phyloP scores from a whole-genome alignment of 2,329 filamentous ascomycete genomes.

The Neonectria neomacrospora region DNA sequence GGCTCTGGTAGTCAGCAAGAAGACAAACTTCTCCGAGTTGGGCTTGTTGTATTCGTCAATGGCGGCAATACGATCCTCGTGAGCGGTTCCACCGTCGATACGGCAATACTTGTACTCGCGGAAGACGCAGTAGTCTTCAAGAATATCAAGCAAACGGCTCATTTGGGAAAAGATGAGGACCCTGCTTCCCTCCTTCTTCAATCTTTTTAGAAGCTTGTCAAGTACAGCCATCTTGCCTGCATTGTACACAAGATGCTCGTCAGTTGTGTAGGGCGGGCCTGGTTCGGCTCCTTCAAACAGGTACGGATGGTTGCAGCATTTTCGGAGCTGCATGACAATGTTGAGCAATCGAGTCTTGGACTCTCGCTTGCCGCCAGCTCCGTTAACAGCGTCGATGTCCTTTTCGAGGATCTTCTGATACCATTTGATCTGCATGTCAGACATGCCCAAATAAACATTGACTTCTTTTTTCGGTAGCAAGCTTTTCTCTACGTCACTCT shows the following conservation, averaged over 20 bases:
- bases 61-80: constrained; percentile 96
- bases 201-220: constrained; percentile 86
- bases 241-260: constrained; percentile 94
- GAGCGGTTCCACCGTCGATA: constrained; percentile 95
- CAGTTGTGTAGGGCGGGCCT: constrained; percentile 96
- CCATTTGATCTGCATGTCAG: constrained; percentile 99
- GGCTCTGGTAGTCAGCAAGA: constrained; percentile 92
- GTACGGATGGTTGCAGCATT: constrained; percentile 99
- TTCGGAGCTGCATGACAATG: constrained; percentile 99
- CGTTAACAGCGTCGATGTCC: constrained; percentile 98
- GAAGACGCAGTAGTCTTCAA: constrained; percentile 98
- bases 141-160: constrained; percentile 95
- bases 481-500: constrained; percentile 98
- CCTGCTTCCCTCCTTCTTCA: constrained; percentile 87
- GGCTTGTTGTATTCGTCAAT: constrained; percentile 99
- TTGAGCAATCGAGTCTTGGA: constrained; percentile 97
- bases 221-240: constrained; percentile 97
- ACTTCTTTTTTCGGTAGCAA: constrained; percentile 96
- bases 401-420: constrained; percentile 99
- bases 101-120: constrained; percentile 94
- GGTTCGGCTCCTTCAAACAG: constrained; percentile 98
- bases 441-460: constrained; percentile 97
- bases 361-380: constrained; percentile 93
- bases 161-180: constrained; percentile 99
- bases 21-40: constrained; percentile 95